Evolutionary conservation across 345 rosid genomes (phyloP), one percentile per base, ranked within the genome.

Genomic region (Eucalyptus sp.): DNA sequence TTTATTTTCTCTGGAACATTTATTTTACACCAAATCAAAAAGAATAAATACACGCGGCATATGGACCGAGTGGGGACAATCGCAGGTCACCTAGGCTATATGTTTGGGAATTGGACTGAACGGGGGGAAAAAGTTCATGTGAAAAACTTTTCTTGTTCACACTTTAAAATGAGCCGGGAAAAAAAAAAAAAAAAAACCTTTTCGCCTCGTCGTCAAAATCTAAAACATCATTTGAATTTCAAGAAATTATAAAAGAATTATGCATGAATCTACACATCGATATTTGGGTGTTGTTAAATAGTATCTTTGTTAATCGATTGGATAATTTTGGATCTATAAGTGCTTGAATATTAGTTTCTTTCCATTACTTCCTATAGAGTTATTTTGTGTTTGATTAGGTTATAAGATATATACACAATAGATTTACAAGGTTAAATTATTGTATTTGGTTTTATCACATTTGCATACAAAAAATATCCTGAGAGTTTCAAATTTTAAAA

Each of bases 381-480:
- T 56, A 56, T 10, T 4, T 56, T 56, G 24, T 56, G 62, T 22
- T 22, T 56, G 12, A 56, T 24, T 56, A 56, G 27, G 62, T 56
- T 24, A 56, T 56, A 56, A 56, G 6, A 56, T 56, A 56, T 22
- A 54, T 51, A 50, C 6, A 50, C 6, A 52, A 56, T 56, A 56
- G 2, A 56, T 22, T 22, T 9, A 4, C 12, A 1, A 24, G 1
- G 0, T 56, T 56, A 56, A 56, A 22, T 56, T 24, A 22, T 56
- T 56, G 62, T 56, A 56, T 56, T 56, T 24, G 29, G 29, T 10
- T 56, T 24, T 56, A 56, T 22, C 62, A 24, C 6, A 22, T 56
- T 10, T 56, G 27, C 62, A 56, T 0, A 10, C 27, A 24, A 10
- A 24, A 56, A 56, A 24, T 24, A 56, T 62, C 4, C 0, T 0